phyloP scores from a whole-genome alignment of 805 yeast genomes.

The Saturnispora sanitii region DNA sequence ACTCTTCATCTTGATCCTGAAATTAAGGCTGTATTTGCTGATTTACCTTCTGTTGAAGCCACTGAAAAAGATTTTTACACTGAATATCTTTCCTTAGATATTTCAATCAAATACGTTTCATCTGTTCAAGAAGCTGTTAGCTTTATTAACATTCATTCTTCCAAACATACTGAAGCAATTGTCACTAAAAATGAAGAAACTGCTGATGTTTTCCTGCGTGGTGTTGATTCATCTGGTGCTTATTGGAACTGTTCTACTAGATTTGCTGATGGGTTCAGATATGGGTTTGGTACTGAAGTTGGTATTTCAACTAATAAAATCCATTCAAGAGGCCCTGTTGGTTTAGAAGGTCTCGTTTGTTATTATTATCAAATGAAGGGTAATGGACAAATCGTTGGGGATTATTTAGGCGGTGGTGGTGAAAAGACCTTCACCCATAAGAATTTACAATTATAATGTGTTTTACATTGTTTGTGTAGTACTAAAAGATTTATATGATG shows the following conservation, averaged over 20 bases:
- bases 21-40: conserved; percentile 15
- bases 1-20: conserved; percentile 50
- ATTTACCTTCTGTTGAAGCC: conserved; percentile 28
- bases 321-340: conserved; percentile 98
- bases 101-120: conserved; percentile 59
- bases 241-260: conserved; percentile 97
- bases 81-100: conserved; percentile 76
- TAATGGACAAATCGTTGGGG: conserved; percentile 85
- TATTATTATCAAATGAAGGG: conserved; percentile 93
- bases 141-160: conserved; percentile 86
- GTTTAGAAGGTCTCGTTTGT: conserved; percentile 91
- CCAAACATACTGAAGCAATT: conserved; percentile 92
- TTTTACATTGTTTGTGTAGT: neutral
- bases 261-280: conserved; percentile 97
- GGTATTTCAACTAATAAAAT: conserved; percentile 96
- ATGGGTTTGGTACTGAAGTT: conserved; percentile 98
- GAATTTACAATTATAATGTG: conserved; percentile 27
- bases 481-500: conserved; percentile 29
- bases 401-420: conserved; percentile 92
- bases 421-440: conserved; percentile 65
- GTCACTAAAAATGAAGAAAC: conserved; percentile 61
- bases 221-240: conserved; percentile 91
- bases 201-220: conserved; percentile 73
- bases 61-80: conserved; percentile 63
- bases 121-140: conserved; percentile 62